Percentiles rank a stretch among this genome's conserved stretches.
Evolutionary conservation across 2,329 filamentous ascomycete genomes (phyloP).

Genomic region (Aspergillus sojae): DNA sequence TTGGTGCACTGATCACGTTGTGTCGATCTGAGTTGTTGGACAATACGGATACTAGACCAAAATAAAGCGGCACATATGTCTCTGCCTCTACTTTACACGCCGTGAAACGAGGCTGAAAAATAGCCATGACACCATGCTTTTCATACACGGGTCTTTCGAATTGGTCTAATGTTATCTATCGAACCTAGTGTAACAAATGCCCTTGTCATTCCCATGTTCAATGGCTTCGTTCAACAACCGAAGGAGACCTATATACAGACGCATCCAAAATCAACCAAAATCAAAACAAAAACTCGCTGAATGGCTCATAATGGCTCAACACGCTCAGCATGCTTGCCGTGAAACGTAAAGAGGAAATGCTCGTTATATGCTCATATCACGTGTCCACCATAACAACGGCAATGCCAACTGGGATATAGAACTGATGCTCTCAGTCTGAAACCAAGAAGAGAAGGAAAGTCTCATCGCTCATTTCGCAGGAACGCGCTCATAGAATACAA

Average conservation of each 20-base stretch:
- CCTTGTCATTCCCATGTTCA: background rate
- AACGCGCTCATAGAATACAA: constrained; percentile 64
- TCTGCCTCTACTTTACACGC: background rate
- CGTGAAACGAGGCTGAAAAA: background rate
- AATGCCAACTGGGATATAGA: constrained; percentile 1
- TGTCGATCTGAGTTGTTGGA: background rate
- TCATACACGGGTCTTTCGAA: background rate
- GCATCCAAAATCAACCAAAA: background rate
- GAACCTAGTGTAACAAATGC: background rate
- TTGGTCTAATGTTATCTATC: background rate
- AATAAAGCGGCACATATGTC: background rate
- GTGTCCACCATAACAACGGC: constrained; percentile 4
- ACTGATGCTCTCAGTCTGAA: constrained; percentile 3
- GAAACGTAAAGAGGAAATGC: constrained; percentile 6
- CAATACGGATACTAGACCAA: no score
- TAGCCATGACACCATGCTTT: background rate
- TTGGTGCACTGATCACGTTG: no score
- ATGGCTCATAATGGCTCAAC: background rate
- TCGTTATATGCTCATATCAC: constrained; percentile 13
- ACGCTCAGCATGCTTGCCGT: constrained; percentile 4
- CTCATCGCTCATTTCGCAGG: constrained; percentile 38
- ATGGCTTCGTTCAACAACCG: background rate
- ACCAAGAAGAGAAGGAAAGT: constrained; percentile 6
- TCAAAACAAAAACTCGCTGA: constrained; percentile 4
- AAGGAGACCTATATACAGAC: constrained; percentile 1